Conservation (phyloP, 78 protist genomes). For the Dictyostelium capitatum region DNA sequence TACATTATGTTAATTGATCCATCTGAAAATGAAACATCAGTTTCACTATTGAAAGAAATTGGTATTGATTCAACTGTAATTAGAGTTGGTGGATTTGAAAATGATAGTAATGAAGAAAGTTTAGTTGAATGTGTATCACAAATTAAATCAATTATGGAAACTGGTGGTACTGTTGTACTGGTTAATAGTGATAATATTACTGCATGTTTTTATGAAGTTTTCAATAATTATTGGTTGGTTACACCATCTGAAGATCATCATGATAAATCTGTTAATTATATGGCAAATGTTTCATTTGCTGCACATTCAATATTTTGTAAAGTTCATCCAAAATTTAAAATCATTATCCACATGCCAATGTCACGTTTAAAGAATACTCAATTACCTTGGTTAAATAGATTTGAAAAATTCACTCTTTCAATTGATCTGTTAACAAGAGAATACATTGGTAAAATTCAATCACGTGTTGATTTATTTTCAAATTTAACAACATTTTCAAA, state of each 20-base stretch:
- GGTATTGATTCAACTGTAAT: slow-evolving; percentile 34
- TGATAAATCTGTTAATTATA: neutral
- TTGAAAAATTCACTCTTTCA: slow-evolving; percentile 61
- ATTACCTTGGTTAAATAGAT: slow-evolving; percentile 78
- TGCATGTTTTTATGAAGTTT: slow-evolving; percentile 81
- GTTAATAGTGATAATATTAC: slow-evolving; percentile 55
- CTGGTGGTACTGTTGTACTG: slow-evolving; percentile 42
- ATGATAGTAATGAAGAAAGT: slow-evolving; percentile 37
- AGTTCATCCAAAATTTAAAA: slow-evolving; percentile 70
- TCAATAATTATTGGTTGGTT: slow-evolving; percentile 37
- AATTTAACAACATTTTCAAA: neutral
- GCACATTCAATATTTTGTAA: slow-evolving; percentile 15
- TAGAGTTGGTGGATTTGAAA: slow-evolving; percentile 77
- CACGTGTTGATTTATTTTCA: neutral
- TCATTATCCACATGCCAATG: slow-evolving; percentile 67
- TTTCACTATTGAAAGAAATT: slow-evolving; percentile 38
- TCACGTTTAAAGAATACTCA: slow-evolving; percentile 35
- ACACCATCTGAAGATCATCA: neutral
- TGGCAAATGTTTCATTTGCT: slow-evolving; percentile 63
- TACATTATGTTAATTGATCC: slow-evolving; percentile 66
- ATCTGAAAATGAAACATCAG: slow-evolving; percentile 69
- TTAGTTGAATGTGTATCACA: slow-evolving; percentile 45
- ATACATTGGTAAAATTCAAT: slow-evolving; percentile 52
- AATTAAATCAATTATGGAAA: slow-evolving; percentile 42
- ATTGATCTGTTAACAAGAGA: slow-evolving; percentile 10